These are phyloP conservation scores for Tetrahymena borealis DNA, from an alignment of 73 alveolate genomes.

Conservation along the genomic window DNA sequence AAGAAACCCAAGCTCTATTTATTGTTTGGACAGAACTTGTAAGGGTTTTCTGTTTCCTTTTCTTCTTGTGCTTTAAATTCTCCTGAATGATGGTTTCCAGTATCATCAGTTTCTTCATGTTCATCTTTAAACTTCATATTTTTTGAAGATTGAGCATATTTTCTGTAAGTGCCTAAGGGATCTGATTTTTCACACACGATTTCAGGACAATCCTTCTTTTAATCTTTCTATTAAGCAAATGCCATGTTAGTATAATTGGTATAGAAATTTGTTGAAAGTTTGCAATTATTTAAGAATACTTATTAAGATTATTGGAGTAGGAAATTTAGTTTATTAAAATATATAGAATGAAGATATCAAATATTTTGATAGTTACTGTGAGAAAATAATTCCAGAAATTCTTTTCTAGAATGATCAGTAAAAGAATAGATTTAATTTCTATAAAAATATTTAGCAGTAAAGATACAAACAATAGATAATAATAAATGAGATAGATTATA, in stretches of 20 bases:
- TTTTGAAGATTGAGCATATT: background rate
- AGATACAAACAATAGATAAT: no score
- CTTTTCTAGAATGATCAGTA: no score
- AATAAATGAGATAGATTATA: no score
- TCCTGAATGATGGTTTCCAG: background rate
- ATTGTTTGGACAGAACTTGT: conserved; percentile 4
- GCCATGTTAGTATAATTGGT: background rate
- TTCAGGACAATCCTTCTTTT: background rate
- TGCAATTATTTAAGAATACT: background rate
- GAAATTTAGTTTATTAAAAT: no score
- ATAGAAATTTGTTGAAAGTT: background rate
- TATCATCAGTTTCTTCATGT: background rate
- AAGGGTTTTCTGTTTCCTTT: background rate
- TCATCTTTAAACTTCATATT: background rate
- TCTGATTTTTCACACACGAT: background rate
- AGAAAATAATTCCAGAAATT: no score
- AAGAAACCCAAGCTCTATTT: conserved; percentile 6
- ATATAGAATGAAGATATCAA: no score
- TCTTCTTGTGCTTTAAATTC: background rate
- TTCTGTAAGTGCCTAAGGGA: background rate
- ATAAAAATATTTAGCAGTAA: no score
- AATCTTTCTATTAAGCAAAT: background rate
- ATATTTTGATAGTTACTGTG: no score
- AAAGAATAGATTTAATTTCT: no score
- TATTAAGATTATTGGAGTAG: no score